Evolutionary conservation across 2,329 filamentous ascomycete species (phyloP).

Genomic region (Neoascochyta sp.): DNA sequence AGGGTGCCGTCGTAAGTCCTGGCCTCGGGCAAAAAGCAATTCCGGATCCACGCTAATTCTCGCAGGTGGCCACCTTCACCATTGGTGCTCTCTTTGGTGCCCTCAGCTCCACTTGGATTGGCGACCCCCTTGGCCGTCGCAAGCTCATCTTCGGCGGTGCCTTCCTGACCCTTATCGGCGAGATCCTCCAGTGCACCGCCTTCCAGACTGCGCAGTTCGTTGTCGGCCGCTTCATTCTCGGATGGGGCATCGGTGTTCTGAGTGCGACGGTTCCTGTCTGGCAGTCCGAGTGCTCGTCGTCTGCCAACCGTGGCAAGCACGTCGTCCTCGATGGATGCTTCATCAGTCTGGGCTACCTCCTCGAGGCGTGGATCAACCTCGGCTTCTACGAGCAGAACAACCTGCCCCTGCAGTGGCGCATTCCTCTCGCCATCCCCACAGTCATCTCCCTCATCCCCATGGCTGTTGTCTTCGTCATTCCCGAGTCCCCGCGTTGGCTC

Average conservation of each 20-base stretch:
- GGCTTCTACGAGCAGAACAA: slow-evolving; percentile 57
- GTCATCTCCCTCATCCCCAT: slow-evolving; percentile 55
- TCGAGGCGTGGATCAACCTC: slow-evolving; percentile 50
- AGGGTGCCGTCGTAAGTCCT: slow-evolving; percentile 47
- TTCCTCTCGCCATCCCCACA: slow-evolving; percentile 65
- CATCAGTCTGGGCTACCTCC: slow-evolving; percentile 45
- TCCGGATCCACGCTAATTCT: too few species aligned
- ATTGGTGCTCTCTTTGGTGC: slow-evolving; percentile 48
- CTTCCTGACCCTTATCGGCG: slow-evolving; percentile 42
- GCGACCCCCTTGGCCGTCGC: slow-evolving; percentile 46
- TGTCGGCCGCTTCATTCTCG: slow-evolving; percentile 45
- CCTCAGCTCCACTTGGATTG: slow-evolving; percentile 45
- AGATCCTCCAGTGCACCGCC: slow-evolving; percentile 44
- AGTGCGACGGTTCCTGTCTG: slow-evolving; percentile 47
- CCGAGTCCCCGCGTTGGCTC: slow-evolving; percentile 67
- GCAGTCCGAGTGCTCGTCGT: slow-evolving; percentile 42
- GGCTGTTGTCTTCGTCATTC: slow-evolving; percentile 61
- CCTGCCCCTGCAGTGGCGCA: slow-evolving; percentile 61
- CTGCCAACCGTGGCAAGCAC: slow-evolving; percentile 41
- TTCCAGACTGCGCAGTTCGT: slow-evolving; percentile 48
- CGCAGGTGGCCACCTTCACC: slow-evolving; percentile 46
- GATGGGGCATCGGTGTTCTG: slow-evolving; percentile 44
- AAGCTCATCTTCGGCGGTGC: slow-evolving; percentile 45
- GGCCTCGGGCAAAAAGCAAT: too few species aligned
- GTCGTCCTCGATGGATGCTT: slow-evolving; percentile 47